Evolutionary conservation across 305 asterid genomes (phyloP).

Genomic region (Fraxinus greggii): DNA sequence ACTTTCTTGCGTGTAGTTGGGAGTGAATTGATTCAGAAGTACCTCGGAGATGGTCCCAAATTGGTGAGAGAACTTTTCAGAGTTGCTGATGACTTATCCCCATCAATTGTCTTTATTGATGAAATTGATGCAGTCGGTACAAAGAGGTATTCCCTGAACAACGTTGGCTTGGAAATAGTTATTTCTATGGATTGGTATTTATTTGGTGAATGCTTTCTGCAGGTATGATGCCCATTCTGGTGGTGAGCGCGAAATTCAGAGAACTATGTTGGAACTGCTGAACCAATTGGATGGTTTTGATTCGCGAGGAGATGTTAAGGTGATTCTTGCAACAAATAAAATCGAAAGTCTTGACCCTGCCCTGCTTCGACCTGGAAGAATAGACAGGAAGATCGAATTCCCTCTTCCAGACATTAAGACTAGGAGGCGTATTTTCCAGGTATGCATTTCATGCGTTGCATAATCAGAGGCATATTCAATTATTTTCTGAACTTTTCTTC

Average conservation of each 20-base stretch:
- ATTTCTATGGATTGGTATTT: background rate
- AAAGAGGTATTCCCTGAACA: constrained; percentile 51
- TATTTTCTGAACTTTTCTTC: background rate
- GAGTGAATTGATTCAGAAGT: constrained; percentile 84
- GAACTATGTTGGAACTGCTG: constrained; percentile 83
- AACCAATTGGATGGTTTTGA: constrained; percentile 73
- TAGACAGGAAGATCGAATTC: constrained; percentile 80
- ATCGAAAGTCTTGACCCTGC: constrained; percentile 89
- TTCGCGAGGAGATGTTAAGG: constrained; percentile 88
- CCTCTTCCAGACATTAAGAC: constrained; percentile 96
- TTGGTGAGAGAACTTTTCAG: constrained; percentile 89
- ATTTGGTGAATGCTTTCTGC: constrained; percentile 11
- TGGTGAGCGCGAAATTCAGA: constrained; percentile 91
- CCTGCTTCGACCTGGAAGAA: constrained; percentile 82
- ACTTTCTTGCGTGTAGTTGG: constrained; percentile 96
- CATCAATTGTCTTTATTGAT: constrained; percentile 87
- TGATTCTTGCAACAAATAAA: constrained; percentile 84
- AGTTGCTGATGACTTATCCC: constrained; percentile 93
- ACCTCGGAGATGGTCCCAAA: constrained; percentile 93
- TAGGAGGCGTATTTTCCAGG: constrained; percentile 86
- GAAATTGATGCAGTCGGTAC: constrained; percentile 96
- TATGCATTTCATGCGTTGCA: constrained; percentile 21
- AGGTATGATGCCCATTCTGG: constrained; percentile 97
- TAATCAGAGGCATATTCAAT: background rate
- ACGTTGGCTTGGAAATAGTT: background rate